Base-by-base conservation (phyloP, 2,329 filamentous ascomycete species). In the Ustulina deusta region DNA sequence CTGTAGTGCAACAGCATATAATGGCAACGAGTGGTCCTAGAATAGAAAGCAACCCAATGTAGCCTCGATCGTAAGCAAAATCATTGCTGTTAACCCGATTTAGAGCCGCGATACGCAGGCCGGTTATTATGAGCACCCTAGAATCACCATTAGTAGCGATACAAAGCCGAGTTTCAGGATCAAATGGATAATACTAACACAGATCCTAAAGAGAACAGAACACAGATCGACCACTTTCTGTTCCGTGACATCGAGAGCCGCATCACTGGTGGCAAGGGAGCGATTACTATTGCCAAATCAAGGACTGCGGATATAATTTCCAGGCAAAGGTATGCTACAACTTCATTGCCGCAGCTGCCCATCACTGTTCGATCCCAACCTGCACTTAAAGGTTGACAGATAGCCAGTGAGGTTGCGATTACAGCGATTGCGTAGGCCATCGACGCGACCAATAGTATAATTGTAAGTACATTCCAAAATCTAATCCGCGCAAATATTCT, bases 71-170 rank as follows among this genome's bases (percentile, higher is more conserved):
- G 27, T 66, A 66, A 11, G 63, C 56, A 17, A 62, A 66, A 13
- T 66, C 63, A 11, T 49, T 42, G 42, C 51, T 66, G 15, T 57
- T 66, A 11, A 66, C 63, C n/a, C 63, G 57, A 15, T 66, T 58
- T 7, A 66, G 25, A 27, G 63, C 51, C 25, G 63, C 63, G 15
- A 66, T 62, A 29, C 63, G 58, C 9, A 66, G 38, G 15, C 49
- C 63, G 13, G 63, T 66, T 20, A 66, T 62, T 36, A 66, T 62
- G 6, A 66, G 61, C 5, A 66, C 57, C 20, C 63, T 66, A 22
- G 1, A 40, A 32, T 22, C 17, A 42, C 7, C 4, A 61, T 61
- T 48, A 61, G n/a, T 49, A 29, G 27, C 22, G 15, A 9, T 36
- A 52, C 17, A 40, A 48, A 20, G 17, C 5, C 11, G 13, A 22